These are phyloP conservation scores for Talaromyces ruber DNA, from an alignment of 495 filamentous ascomycete species.

Conservation along the genomic window DNA sequence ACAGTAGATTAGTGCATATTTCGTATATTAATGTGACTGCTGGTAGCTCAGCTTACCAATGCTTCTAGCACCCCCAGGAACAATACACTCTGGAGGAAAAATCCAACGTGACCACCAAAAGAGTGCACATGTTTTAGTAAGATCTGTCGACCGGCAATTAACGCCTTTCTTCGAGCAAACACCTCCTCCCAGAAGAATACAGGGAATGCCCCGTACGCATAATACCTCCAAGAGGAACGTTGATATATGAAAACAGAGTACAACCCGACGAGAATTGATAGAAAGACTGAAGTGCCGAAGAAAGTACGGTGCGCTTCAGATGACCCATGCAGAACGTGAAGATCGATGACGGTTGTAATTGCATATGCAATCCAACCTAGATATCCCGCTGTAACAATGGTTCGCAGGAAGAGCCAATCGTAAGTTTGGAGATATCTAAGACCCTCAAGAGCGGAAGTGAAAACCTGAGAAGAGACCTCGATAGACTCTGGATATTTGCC, in stretches of 20 bases:
- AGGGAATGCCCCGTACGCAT: conserved; percentile 87
- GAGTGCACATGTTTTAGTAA: conserved; percentile 62
- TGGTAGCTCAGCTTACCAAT: conserved; percentile 62
- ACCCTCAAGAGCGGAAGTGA: conserved; percentile 71
- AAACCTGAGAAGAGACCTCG: conserved; percentile 60
- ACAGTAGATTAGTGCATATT: neutral
- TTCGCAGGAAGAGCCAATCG: conserved; percentile 95
- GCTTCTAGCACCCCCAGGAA: conserved; percentile 74
- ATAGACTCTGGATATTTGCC: conserved; percentile 69
- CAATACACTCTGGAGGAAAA: conserved; percentile 48
- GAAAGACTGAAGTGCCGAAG: conserved; percentile 57
- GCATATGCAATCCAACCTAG: conserved; percentile 96
- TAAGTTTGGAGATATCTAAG: conserved; percentile 92
- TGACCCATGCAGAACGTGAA: conserved; percentile 74
- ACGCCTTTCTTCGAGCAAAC: conserved; percentile 63
- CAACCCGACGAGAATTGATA: conserved; percentile 61
- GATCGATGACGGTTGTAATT: conserved; percentile 80
- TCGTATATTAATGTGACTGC: neutral
- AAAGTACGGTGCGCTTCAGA: conserved; percentile 56
- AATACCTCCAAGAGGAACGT: conserved; percentile 75
- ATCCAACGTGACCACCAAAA: conserved; percentile 39
- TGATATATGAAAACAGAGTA: conserved; percentile 76
- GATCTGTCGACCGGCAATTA: conserved; percentile 56
- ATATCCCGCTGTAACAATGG: conserved; percentile 89
- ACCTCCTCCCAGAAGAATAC: conserved; percentile 97